Base-by-base conservation (phyloP, 2,329 filamentous ascomycete species). In the Xylaria sp. region DNA sequence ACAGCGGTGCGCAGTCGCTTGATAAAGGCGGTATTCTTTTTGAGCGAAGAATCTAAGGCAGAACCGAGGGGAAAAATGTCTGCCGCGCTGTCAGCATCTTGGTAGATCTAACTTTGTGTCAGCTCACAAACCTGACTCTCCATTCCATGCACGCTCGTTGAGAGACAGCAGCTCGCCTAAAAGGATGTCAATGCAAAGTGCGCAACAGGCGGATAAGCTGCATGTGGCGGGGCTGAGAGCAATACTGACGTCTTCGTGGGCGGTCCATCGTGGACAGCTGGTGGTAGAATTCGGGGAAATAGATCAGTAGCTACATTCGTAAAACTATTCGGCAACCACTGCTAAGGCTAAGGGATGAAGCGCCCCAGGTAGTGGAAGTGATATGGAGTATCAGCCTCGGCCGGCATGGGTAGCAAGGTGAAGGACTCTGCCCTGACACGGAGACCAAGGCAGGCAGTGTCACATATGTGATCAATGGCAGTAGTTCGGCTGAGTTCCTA, bases 11-110 rank as follows among this genome's bases (percentile, higher is more conserved):
- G 92, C 63, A 98, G 86, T 76, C 95, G 93, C 81, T 97, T 97
- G 77, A 98, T 98, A 79, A 98, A 97, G 72, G 94, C 94, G 3
- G 95, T 98, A 76, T 98, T 98, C 84, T 97, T 98, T 83, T 97
- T 97, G 79, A 98, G 86, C 58, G 94, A 96, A 59, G 95, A 97
- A 80, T 98, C 95, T 76, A 98, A 90, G 33, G 92, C 91, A 76
- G 87, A 87, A 79, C 88, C 90, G 73, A 96, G 89, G 61, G 88
- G 81, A 76, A 96, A 93, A 69, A 96, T 82, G 83, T 92, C 94
- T 96, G 72, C 38, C 51, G 47, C 58, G 61, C 53, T 69, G 72
- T 73, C 45, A 76, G 69, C 65, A 1, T 50, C n/a, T 22, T 59
- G 29, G 45, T 17, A 45, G 22, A 38, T 53, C 38, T 63, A 64